Percentiles rank a stretch among this genome's conserved stretches.
Conservation (phyloP, 2,329 filamentous ascomycete genomes). For the Xenoacremonium recifei region DNA sequence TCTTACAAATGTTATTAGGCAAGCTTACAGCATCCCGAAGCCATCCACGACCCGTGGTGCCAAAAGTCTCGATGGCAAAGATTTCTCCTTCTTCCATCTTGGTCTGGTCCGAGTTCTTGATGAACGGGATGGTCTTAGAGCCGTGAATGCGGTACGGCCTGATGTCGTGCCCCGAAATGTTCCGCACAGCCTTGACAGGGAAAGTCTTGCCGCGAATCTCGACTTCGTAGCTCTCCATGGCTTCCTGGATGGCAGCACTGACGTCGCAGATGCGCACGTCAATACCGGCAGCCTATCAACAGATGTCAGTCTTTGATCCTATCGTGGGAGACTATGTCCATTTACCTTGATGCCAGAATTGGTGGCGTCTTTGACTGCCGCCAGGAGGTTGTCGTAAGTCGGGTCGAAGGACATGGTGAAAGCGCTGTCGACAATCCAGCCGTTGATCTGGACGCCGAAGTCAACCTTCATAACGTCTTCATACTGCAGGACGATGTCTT, state of each 20-base stretch:
- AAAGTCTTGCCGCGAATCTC: constrained; percentile 75
- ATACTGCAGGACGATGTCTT: constrained; percentile 59
- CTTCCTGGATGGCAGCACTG: constrained; percentile 77
- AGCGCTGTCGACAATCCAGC: constrained; percentile 73
- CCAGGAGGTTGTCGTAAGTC: constrained; percentile 68
- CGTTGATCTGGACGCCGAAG: constrained; percentile 74
- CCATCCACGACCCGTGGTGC: constrained; percentile 83
- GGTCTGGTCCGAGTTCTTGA: constrained; percentile 77
- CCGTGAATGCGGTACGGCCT: constrained; percentile 84
- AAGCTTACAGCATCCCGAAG: no score
- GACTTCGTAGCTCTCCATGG: constrained; percentile 88
- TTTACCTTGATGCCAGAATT: constrained; percentile 71
- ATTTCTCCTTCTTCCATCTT: constrained; percentile 96
- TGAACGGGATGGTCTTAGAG: constrained; percentile 84
- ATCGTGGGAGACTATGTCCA: not conserved
- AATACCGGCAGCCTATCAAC: constrained; percentile 61
- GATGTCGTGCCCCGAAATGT: constrained; percentile 84
- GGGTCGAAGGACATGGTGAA: constrained; percentile 75
- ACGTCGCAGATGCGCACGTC: constrained; percentile 84
- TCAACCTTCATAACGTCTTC: constrained; percentile 77
- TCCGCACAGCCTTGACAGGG: constrained; percentile 77
- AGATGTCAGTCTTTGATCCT: constrained; percentile 2
- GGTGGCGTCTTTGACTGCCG: constrained; percentile 70
- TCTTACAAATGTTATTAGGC: no score
- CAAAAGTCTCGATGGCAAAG: constrained; percentile 92